phyloP scores from a whole-genome alignment of 768 basidiomycete genomes.

The Royoungia palumana region DNA sequence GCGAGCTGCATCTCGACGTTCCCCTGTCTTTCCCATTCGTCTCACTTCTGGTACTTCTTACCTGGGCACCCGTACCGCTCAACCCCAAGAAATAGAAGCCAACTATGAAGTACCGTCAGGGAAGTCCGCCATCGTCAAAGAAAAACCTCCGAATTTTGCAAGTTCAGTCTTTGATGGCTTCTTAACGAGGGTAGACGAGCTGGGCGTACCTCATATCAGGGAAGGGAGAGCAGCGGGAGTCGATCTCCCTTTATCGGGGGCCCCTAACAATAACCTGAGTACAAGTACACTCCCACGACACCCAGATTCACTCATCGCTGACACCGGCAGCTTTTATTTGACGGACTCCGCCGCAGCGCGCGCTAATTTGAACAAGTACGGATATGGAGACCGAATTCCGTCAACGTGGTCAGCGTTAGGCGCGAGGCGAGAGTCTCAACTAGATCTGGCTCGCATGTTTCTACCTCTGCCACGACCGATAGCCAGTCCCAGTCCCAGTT shows the following conservation, averaged over 20 bases:
- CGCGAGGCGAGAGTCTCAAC: conserved; percentile 11
- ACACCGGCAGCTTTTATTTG: conserved; percentile 26
- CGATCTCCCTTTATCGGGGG: neutral
- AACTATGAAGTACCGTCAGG: neutral
- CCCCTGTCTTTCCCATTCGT: conserved; percentile 2
- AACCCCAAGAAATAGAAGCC: neutral
- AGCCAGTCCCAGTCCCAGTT: neutral
- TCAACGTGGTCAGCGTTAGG: conserved; percentile 24
- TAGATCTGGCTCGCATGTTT: conserved; percentile 7
- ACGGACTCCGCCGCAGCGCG: conserved; percentile 19
- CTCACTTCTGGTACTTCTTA: neutral
- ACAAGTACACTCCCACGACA: neutral
- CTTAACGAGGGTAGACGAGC: neutral
- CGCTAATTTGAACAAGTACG: conserved; percentile 25
- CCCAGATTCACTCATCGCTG: conserved; percentile 3
- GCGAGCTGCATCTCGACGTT: conserved; percentile 14
- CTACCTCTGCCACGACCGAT: conserved; percentile 4
- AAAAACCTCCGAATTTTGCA: neutral
- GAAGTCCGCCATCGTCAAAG: neutral
- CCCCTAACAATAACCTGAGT: conserved; percentile 2
- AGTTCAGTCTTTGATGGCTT: neutral
- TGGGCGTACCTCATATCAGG: neutral
- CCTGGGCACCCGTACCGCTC: neutral
- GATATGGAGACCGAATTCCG: conserved; percentile 18
- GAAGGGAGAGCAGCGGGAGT: neutral